Percentiles rank a stretch among this genome's conserved stretches.
Conservation (phyloP, 371 early-diverging fungal genomes). For the Circinella umbellata region DNA sequence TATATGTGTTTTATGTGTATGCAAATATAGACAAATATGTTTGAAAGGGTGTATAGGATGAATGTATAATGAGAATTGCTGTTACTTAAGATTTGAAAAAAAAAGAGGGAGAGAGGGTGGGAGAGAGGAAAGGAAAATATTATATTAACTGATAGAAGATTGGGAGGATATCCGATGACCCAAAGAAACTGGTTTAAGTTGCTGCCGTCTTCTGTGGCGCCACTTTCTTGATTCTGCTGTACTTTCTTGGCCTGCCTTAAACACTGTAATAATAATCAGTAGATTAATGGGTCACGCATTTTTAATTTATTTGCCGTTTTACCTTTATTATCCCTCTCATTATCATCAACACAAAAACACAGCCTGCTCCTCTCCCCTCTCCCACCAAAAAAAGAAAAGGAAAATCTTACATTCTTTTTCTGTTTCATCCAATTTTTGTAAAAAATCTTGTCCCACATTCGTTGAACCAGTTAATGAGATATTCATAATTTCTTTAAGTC, state of each 20-base stretch:
- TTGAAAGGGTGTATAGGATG: too few species aligned
- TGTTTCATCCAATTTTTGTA: constrained; percentile 52
- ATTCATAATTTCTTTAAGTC: constrained; percentile 45
- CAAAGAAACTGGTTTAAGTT: constrained; percentile 6
- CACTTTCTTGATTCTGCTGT: constrained; percentile 33
- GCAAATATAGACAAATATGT: too few species aligned
- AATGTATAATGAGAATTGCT: too few species aligned
- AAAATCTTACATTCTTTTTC: constrained; percentile 47
- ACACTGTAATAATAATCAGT: constrained; percentile 27
- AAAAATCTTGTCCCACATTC: constrained; percentile 34
- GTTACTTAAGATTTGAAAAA: too few species aligned
- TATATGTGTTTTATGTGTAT: too few species aligned
- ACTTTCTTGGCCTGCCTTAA: constrained; percentile 45
- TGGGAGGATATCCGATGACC: constrained; percentile 10
- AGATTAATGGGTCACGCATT: too few species aligned
- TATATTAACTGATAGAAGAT: not conserved
- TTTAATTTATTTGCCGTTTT: constrained; percentile 17
- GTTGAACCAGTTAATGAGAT: constrained; percentile 40
- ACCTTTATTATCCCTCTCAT: constrained; percentile 26
- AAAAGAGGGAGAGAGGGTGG: not conserved
- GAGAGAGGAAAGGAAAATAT: not conserved
- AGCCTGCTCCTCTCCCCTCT: not conserved
- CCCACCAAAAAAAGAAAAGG: too few species aligned
- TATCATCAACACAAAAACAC: not conserved
- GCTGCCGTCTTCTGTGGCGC: constrained; percentile 22